Evolutionary conservation across 2,329 filamentous ascomycete genomes (phyloP).

Genomic region (Beauveria pseudobassiana): DNA sequence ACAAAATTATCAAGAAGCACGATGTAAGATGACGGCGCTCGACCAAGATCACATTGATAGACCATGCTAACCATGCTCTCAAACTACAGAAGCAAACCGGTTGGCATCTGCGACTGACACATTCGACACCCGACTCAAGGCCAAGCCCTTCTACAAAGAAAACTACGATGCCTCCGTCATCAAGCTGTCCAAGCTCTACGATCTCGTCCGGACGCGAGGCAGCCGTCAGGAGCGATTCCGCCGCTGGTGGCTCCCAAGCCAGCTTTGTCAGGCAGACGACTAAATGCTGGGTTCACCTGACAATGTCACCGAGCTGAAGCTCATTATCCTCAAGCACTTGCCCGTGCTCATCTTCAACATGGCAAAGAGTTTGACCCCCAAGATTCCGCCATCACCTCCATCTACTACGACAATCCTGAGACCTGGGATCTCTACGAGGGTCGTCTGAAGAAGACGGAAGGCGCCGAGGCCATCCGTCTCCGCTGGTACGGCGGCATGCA

Average conservation of each 20-base stretch:
- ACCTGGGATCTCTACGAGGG: slow-evolving; percentile 93
- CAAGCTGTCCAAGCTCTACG: slow-evolving; percentile 90
- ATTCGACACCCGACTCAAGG: slow-evolving; percentile 90
- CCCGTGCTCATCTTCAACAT: slow-evolving; percentile 93
- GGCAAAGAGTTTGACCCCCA: slow-evolving; percentile 91
- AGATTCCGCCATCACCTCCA: slow-evolving; percentile 93
- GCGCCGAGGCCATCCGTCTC: slow-evolving; percentile 90
- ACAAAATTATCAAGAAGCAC: slow-evolving; percentile 99
- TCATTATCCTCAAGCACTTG: slow-evolving; percentile 95
- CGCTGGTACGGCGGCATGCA: slow-evolving; percentile 98
- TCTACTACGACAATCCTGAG: slow-evolving; percentile 94
- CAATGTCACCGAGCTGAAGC: slow-evolving; percentile 95
- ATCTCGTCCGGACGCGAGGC: slow-evolving; percentile 85
- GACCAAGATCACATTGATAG: no score
- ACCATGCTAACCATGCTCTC: background rate
- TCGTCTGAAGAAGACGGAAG: slow-evolving; percentile 93
- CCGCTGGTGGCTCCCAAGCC: slow-evolving; percentile 85
- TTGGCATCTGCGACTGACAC: slow-evolving; percentile 90
- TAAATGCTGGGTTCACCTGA: slow-evolving; percentile 99
- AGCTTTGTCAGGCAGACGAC: slow-evolving; percentile 96
- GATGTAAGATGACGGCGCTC: slow-evolving; percentile 52
- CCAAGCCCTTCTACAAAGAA: slow-evolving; percentile 97
- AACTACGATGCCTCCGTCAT: slow-evolving; percentile 97
- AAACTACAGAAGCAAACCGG: slow-evolving; percentile 73
- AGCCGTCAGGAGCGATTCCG: slow-evolving; percentile 88